Evolutionary conservation across 2,329 filamentous ascomycete genomes (phyloP).

Genomic region (Diplocarpon mali): DNA sequence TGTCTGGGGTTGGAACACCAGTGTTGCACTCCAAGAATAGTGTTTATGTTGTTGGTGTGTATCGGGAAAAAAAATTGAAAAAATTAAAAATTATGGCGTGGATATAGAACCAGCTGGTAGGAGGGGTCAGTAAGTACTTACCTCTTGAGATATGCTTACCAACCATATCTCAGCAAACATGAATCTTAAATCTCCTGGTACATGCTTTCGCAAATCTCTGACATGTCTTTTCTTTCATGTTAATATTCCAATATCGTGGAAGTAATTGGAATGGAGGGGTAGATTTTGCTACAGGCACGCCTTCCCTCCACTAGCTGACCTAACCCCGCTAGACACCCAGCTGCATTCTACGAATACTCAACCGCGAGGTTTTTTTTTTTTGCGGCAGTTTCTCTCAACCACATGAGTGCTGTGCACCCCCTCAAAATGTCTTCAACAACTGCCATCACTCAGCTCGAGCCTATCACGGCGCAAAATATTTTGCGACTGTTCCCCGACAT

Average conservation of each 20-base stretch:
- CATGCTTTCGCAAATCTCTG: no score
- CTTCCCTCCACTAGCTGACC: not conserved
- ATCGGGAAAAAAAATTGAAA: no score
- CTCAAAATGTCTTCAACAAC: constrained; percentile 32
- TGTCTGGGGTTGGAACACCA: not conserved
- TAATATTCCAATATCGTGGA: no score
- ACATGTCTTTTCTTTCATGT: no score
- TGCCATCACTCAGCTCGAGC: constrained; percentile 38
- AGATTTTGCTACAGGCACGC: not conserved
- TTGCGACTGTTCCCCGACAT: constrained; percentile 80
- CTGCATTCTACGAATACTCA: not conserved
- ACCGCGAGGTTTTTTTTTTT: constrained; percentile 11
- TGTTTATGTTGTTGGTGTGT: not conserved
- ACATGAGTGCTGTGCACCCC: constrained; percentile 2
- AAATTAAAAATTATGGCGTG: no score
- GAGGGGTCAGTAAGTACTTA: no score
- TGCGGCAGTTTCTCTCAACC: constrained; percentile 10
- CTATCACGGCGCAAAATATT: constrained; percentile 78
- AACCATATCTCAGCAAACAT: no score
- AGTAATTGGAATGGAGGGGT: not conserved
- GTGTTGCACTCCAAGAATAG: no score
- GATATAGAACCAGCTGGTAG: no score
- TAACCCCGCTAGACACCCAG: not conserved
- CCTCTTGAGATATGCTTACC: no score
- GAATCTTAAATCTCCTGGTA: no score